These are phyloP conservation scores for Fusarium sp. DNA, from an alignment of 2,329 filamentous ascomycete species.

Conservation along the genomic window DNA sequence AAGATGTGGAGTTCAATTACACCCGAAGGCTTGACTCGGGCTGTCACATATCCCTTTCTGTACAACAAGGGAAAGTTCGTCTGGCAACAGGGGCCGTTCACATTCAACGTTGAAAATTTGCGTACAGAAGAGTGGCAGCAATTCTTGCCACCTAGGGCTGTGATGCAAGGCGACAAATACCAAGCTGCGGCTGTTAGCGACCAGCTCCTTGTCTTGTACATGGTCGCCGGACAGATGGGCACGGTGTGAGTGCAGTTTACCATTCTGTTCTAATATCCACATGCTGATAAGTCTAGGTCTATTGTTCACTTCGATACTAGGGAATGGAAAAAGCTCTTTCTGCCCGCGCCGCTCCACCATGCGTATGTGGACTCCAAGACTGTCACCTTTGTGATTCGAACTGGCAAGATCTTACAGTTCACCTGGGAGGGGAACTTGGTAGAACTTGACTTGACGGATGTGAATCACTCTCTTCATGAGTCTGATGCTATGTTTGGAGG, in stretches of 20 bases:
- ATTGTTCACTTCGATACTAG: conserved; percentile 38
- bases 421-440: conserved; percentile 35
- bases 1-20: conserved; percentile 32
- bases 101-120: conserved; percentile 47
- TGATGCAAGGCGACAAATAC: conserved; percentile 33
- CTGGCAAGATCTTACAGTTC: conserved; percentile 41
- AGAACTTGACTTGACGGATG: conserved; percentile 29
- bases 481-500: conserved; percentile 12
- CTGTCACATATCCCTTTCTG: conserved; percentile 16
- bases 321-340: conserved; percentile 35
- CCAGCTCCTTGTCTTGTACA: conserved; percentile 35
- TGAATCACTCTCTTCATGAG: conserved; percentile 6
- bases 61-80: conserved; percentile 47
- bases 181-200: conserved; percentile 41
- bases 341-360: conserved; percentile 33
- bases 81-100: conserved; percentile 43
- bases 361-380: conserved; percentile 39
- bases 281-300: conserved; percentile 26
- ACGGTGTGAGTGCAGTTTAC: not conserved
- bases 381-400: conserved; percentile 39
- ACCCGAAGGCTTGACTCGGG: not conserved
- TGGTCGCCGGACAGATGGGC: not conserved
- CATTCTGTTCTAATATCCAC: not conserved
- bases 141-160: conserved; percentile 33
- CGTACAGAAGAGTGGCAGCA: conserved; percentile 31